phyloP scores from a whole-genome alignment of 257 asterid genomes.

The Paraleonurus japonicus region DNA sequence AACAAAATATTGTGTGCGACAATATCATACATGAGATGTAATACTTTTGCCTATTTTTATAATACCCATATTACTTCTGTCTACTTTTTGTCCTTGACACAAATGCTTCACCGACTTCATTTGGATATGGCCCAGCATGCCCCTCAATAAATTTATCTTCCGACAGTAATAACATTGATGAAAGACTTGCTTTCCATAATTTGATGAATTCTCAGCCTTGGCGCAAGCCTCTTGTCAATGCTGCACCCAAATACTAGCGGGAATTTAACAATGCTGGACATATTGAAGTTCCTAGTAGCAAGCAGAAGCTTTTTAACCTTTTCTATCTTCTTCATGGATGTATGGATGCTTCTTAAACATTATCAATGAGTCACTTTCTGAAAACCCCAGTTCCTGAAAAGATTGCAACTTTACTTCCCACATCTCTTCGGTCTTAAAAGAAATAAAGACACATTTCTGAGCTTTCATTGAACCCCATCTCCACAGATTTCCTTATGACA shows the following conservation, averaged over 20 bases:
- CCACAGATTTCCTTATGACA: not conserved
- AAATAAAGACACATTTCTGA: conserved; percentile 19
- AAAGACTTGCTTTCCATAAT: conserved; percentile 31
- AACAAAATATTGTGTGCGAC: too few species aligned
- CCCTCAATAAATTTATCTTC: not conserved
- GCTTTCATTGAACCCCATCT: conserved; percentile 2
- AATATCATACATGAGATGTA: too few species aligned
- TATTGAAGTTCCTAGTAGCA: conserved; percentile 21
- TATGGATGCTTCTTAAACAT: conserved; percentile 22
- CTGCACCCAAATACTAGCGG: conserved; percentile 27
- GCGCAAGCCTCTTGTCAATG: conserved; percentile 36
- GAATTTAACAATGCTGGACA: not conserved
- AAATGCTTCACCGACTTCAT: conserved; percentile 12
- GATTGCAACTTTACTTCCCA: conserved; percentile 35
- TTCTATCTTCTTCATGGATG: conserved; percentile 29
- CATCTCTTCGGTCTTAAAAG: conserved; percentile 11
- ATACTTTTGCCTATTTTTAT: too few species aligned
- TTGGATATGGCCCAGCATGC: conserved; percentile 27
- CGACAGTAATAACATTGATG: not conserved
- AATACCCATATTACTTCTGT: too few species aligned
- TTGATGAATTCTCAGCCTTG: conserved; percentile 27
- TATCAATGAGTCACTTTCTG: conserved; percentile 18
- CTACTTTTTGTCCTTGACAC: not conserved
- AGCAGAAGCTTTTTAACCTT: conserved; percentile 8
- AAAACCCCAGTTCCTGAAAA: conserved; percentile 32